Evolutionary conservation across 768 basidiomycete species (phyloP), one percentile per base, ranked within the genome.

Genomic region (Boletus pseudopeckii): DNA sequence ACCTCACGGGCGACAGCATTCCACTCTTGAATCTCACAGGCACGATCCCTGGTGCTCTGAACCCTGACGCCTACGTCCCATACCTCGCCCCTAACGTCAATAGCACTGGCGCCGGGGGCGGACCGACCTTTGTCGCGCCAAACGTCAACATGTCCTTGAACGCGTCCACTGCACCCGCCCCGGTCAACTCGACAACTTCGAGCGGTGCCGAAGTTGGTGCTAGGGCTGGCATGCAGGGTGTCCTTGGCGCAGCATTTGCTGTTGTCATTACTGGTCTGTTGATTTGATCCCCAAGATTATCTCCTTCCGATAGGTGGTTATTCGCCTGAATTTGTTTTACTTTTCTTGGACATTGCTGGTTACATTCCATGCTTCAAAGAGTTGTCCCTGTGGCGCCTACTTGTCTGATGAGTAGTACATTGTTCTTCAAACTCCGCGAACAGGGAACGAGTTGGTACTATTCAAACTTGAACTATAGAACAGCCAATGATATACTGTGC

Each of bases 31-130:
- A 82, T 64, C 14, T 71, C 3, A 75, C 75, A 4, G 75, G 71
- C 37, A 72, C 63, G 13, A 68, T 69, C 53, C 70, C 77, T 9
- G 81, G 81, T 24, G 65, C 77, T 30, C 69, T 80, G 58, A 79
- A 78, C 61, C 60, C 69, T 24, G 41, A 55, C 5, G 53, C 60
- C 22, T 81, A 71, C 58, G 68, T 75, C 18, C 78, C 80, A 10
- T 79, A 74, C 68, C 52, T 70, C 7, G 77, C 80, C 7, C 80
- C 80, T 2, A 67, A 77, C 64, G 47, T 52, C 24, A 60, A 59
- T 39, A 73, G 71, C 36, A 56, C 61, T 34, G 74, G 78, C 39
- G 76, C 76, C 1, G 80, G 77, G 11, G 72, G 73, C 48, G 76
- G 77, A 28, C 50, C 64, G 33, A 76, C 79, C 17, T 75, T 74